A percentile compares a stretch with the other conserved stretches of the same genome.
Conservation (phyloP, 306 rosid genomes). For the Lathyrus tuberosus region DNA sequence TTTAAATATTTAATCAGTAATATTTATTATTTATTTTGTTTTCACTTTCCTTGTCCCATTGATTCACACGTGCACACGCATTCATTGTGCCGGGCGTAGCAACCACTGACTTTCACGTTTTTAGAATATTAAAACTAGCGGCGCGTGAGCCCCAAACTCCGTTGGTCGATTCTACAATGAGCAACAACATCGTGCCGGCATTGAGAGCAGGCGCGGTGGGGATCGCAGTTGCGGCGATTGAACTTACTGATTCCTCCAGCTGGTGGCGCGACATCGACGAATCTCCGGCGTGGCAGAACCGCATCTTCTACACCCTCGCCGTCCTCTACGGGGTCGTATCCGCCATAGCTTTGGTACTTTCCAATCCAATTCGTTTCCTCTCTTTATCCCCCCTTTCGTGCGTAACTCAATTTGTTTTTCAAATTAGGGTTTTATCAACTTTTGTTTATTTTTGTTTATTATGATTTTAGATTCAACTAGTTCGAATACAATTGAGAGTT, state of each 20-base stretch:
- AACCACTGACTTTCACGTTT: slow-evolving; percentile 1
- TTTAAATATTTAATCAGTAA: no score
- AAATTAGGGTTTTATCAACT: slow-evolving; percentile 29
- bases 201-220: slow-evolving; percentile 41
- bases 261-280: slow-evolving; percentile 83
- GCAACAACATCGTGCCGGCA: slow-evolving; percentile 37
- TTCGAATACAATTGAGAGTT: slow-evolving; percentile 92
- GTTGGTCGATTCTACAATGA: slow-evolving; percentile 42
- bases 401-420: neutral
- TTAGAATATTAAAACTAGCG: neutral
- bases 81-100: neutral
- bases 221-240: slow-evolving; percentile 47
- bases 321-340: slow-evolving; percentile 74
- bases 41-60: neutral
- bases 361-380: neutral
- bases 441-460: neutral
- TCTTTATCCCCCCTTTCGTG: neutral
- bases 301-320: slow-evolving; percentile 71
- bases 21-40: neutral
- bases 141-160: slow-evolving; percentile 23
- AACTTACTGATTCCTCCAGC: slow-evolving; percentile 55
- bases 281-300: slow-evolving; percentile 77
- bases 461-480: slow-evolving; percentile 70
- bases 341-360: slow-evolving; percentile 69
- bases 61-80: slow-evolving; percentile 19